phyloP scores from a whole-genome alignment of 129 eudicot genomes.

The Heracleum sosnowskyi region DNA sequence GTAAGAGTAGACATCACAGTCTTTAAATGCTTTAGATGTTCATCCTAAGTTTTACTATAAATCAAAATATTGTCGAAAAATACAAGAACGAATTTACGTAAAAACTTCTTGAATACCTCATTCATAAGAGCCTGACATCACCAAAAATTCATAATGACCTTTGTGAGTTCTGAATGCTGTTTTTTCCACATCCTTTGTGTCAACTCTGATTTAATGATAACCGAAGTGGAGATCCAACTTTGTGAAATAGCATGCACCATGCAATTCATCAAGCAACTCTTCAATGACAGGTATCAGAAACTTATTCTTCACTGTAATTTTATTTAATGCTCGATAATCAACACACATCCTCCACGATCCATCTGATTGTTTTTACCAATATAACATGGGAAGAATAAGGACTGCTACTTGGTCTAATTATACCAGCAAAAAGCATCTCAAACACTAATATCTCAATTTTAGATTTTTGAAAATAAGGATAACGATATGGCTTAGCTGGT shows the following conservation, averaged over 20 bases:
- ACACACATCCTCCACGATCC: conserved; percentile 11
- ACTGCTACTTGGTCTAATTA: neutral
- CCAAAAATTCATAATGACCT: conserved; percentile 6
- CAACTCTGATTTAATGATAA: conserved; percentile 3
- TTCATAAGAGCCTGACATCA: conserved; percentile 7
- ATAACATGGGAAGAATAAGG: conserved; percentile 5
- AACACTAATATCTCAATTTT: conserved; percentile 1
- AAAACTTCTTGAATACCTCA: neutral
- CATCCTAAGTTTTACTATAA: neutral
- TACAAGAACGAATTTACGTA: neutral
- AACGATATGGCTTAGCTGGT: neutral
- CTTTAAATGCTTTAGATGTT: neutral
- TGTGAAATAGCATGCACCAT: neutral
- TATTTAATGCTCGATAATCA: neutral
- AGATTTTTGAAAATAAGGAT: neutral
- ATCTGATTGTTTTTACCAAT: conserved; percentile 1
- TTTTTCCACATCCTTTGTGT: neutral
- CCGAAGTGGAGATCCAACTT: neutral
- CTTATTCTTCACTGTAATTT: neutral
- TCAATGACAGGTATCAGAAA: neutral
- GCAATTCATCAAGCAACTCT: conserved; percentile 8
- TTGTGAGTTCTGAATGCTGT: conserved; percentile 10
- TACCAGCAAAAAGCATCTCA: neutral
- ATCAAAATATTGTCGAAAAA: conserved; percentile 5
- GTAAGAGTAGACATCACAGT: neutral